These are phyloP conservation scores for Metarhizium humberi DNA, from an alignment of 2,329 filamentous ascomycete genomes.

Conservation along the genomic window DNA sequence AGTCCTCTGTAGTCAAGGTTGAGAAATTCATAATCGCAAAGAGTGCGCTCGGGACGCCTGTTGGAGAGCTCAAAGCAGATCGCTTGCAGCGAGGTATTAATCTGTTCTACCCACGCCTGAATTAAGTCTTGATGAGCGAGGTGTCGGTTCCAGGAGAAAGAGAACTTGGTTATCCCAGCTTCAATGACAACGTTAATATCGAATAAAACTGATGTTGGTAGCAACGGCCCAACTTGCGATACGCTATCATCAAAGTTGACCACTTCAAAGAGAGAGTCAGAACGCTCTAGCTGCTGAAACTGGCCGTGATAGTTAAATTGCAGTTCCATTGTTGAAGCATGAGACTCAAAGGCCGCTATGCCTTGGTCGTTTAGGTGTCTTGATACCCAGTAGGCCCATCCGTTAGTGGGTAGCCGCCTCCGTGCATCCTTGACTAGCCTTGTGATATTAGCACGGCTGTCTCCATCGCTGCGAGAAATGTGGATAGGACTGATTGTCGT, in stretches of 20 bases:
- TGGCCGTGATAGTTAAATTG: constrained; percentile 8
- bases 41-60: neutral
- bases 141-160: constrained; percentile 2
- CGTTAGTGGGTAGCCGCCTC: neutral
- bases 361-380: neutral
- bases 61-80: neutral
- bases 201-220: constrained; percentile 3
- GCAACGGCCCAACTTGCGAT: neutral
- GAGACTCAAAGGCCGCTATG: neutral
- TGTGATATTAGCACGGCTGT: neutral
- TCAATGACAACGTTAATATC: constrained; percentile 1
- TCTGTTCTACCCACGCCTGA: neutral
- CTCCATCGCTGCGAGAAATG: neutral
- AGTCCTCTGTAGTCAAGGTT: neutral
- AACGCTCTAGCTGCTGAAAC: constrained; percentile 8
- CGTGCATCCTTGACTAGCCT: constrained; percentile 1
- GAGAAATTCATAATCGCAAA: constrained; percentile 4
- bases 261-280: constrained; percentile 10
- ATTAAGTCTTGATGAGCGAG: neutral
- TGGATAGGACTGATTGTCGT: constrained; percentile 23
- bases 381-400: constrained; percentile 3
- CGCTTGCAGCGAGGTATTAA: neutral
- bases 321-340: constrained; percentile 5
- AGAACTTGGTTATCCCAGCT: neutral
- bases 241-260: constrained; percentile 7